A percentile compares a stretch with the other conserved stretches of the same genome.
Evolutionary conservation across 2,329 filamentous ascomycete species (phyloP).

Genomic region (Saccharata proteae): DNA sequence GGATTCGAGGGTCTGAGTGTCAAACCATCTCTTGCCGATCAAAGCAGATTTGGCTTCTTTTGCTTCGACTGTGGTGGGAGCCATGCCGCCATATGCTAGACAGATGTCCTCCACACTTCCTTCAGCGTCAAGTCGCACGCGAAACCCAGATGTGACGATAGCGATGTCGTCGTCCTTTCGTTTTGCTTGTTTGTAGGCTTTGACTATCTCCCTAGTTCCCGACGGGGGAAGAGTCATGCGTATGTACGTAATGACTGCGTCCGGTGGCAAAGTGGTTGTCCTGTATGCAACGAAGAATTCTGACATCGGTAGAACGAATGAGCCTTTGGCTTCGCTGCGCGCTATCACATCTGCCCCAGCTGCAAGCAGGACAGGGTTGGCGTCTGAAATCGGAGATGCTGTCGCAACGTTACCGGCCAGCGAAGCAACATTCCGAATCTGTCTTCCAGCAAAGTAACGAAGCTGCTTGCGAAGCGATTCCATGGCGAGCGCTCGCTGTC

Average conservation of each 20-base stretch:
- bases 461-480: conserved; percentile 80
- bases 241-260: conserved; percentile 73
- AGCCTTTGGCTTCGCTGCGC: conserved; percentile 53
- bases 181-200: conserved; percentile 91
- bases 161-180: conserved; percentile 95
- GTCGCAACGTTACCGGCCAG: conserved; percentile 88
- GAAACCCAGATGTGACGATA: conserved; percentile 79
- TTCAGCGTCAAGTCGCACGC: conserved; percentile 55
- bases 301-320: conserved; percentile 54
- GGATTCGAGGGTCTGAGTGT: conserved; percentile 71
- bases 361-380: conserved; percentile 84
- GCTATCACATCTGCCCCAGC: conserved; percentile 69
- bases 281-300: conserved; percentile 87
- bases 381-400: conserved; percentile 86
- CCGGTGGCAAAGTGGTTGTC: conserved; percentile 62
- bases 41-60: conserved; percentile 61
- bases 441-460: conserved; percentile 82
- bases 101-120: conserved; percentile 60
- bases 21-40: conserved; percentile 62
- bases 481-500: conserved; percentile 22
- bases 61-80: conserved; percentile 72
- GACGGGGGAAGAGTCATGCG: conserved; percentile 58
- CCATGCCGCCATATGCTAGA: conserved; percentile 89
- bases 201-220: conserved; percentile 63
- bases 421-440: conserved; percentile 91